Conservation (phyloP, 1,284 basidiomycete genomes). For the Heterobasidion parviporum region DNA sequence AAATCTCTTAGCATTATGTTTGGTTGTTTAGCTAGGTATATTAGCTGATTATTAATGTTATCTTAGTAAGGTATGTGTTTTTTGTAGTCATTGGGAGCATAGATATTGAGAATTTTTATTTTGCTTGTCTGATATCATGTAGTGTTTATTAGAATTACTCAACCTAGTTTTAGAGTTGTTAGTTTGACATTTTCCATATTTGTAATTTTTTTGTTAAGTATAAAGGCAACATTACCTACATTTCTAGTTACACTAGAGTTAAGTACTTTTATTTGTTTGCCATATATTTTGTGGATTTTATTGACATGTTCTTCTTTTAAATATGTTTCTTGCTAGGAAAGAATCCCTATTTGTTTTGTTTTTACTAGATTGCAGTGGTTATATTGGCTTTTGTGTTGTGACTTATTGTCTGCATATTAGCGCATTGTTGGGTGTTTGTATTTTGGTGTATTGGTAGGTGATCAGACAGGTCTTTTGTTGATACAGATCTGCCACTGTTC, state of each 20-base stretch:
- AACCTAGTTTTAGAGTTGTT: conserved; percentile 19
- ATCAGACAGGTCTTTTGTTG: no score
- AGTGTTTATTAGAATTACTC: conserved; percentile 17
- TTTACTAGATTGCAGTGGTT: conserved; percentile 12
- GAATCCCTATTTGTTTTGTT: conserved; percentile 14
- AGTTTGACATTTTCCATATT: conserved; percentile 6
- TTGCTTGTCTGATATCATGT: conserved; percentile 11
- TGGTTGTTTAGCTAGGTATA: conserved; percentile 15
- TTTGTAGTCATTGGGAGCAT: conserved; percentile 20
- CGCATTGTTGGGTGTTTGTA: not conserved
- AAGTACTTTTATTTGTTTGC: conserved; percentile 8
- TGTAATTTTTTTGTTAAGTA: conserved; percentile 23
- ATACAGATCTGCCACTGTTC: no score
- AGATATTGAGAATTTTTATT: conserved; percentile 21
- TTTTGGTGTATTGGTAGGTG: not conserved
- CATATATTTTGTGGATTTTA: conserved; percentile 8
- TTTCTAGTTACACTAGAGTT: no score
- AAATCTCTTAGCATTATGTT: conserved; percentile 32
- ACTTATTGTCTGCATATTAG: not conserved
- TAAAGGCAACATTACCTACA: conserved; percentile 23
- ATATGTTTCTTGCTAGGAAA: conserved; percentile 22
- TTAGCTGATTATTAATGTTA: not conserved
- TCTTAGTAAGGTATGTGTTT: not conserved
- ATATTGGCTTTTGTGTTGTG: conserved; percentile 5
- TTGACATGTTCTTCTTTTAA: conserved; percentile 9